Conservation (phyloP, 1,284 basidiomycete species). For the Rhodotorula sp. region DNA sequence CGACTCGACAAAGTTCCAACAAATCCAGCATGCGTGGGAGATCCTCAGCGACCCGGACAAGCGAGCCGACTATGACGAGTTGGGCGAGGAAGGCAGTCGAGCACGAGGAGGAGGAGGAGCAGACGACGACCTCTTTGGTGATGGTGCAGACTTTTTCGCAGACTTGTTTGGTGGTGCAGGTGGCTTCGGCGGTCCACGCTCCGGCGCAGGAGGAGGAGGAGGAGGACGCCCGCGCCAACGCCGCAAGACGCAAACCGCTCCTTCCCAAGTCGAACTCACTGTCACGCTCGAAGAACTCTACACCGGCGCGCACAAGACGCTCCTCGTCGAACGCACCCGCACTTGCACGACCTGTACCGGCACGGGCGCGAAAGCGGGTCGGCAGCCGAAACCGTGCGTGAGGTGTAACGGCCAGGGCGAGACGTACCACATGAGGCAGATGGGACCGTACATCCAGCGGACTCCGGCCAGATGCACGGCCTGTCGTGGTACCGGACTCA, state of each 20-base stretch:
- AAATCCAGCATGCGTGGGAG: conserved; percentile 83
- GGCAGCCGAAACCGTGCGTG: conserved; percentile 75
- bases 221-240: conserved; percentile 55
- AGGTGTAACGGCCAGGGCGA: conserved; percentile 82
- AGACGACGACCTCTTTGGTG: conserved; percentile 56
- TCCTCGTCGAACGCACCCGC: conserved; percentile 83
- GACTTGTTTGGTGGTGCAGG: conserved; percentile 66
- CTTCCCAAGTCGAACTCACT: conserved; percentile 65
- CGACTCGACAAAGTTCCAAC: conserved; percentile 30
- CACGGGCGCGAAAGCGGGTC: conserved; percentile 70
- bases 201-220: conserved; percentile 51
- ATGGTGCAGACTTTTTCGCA: conserved; percentile 62
- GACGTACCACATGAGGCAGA: conserved; percentile 52
- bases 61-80: conserved; percentile 74
- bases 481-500: conserved; percentile 76
- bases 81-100: conserved; percentile 54
- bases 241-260: conserved; percentile 51
- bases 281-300: conserved; percentile 91
- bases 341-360: conserved; percentile 79
- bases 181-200: conserved; percentile 56
- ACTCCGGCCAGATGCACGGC: conserved; percentile 63
- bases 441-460: conserved; percentile 51
- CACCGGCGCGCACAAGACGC: conserved; percentile 82
- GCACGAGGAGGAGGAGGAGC: conserved; percentile 31
- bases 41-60: conserved; percentile 74